Evolutionary conservation across 2,329 filamentous ascomycete species (phyloP), one percentile per base, ranked within the genome.

Genomic region (Dactylellina cionopaga): DNA sequence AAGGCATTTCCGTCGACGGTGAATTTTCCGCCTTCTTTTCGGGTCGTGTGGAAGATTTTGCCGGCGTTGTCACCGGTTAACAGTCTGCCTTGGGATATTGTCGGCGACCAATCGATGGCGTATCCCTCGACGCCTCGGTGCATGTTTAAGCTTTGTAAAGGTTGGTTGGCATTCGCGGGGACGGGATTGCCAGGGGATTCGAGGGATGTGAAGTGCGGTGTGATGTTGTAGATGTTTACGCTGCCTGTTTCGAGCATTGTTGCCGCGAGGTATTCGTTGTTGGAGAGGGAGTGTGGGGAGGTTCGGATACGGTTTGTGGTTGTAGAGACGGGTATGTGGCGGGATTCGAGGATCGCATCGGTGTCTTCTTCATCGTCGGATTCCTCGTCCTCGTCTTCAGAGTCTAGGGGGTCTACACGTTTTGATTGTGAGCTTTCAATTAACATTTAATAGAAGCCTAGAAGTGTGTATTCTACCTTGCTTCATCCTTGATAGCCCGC

Each of bases 261-360:
- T 41, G 95, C 95, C 29, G 92, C 92, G 59, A 97, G 84, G 1
- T 94, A 96, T 19, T 88, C 92, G 1, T 90, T 87, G n/a, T 90
- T 87, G 75, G 85, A 86, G 22, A 89, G 88, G 13, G 89, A 85
- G 77, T 91, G 90, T 44, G 86, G 84, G 73, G 88, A 86, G 10
- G 88, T 86, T 76, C 95, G 92, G 81, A 98, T 93, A 74, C 95
- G 91, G 84, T 99, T 99, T 29, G 94, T 96, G 72, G 92, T 96
- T 65, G 91, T 92, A 65, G 84, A 88, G 71, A 97, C 84, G 25
- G 93, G 92, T 76, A 99, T 96, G 51, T 88, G 88, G 82, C 91
- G 93, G 80, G 90, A 93, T 83, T 99, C 95, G 59, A 99, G 88
- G 75, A 99, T 95, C 1, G 95, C 93, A 76, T 99, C 90, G 25